Evolutionary conservation across 208 protist species (phyloP).

Genomic region (Lotmaria passim): DNA sequence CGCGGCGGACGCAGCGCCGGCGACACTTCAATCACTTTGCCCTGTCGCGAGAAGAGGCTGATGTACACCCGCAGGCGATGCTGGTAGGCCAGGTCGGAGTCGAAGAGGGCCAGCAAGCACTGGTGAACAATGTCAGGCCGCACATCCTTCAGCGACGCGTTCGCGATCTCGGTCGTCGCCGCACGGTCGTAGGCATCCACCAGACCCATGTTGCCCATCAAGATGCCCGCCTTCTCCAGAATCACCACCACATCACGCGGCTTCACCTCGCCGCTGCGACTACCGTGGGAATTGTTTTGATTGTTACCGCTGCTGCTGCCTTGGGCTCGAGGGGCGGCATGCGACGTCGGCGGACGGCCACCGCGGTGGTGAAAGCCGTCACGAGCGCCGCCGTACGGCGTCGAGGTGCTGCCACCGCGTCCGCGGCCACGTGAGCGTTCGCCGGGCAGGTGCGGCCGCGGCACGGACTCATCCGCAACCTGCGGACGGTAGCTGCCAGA

Average conservation of each 20-base stretch:
- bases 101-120: conserved; percentile 92
- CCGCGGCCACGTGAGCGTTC: conserved; percentile 24
- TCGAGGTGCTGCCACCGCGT: conserved; percentile 9
- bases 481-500: conserved; percentile 52
- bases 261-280: conserved; percentile 20
- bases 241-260: conserved; percentile 83
- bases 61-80: conserved; percentile 86
- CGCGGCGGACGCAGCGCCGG: conserved; percentile 87
- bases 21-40: conserved; percentile 87
- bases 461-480: conserved; percentile 56
- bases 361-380: conserved; percentile 2
- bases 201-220: conserved; percentile 73
- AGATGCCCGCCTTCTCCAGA: conserved; percentile 82
- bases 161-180: conserved; percentile 78
- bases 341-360: neutral
- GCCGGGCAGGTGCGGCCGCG: conserved; percentile 26
- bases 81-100: conserved; percentile 79
- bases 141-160: conserved; percentile 74
- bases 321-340: neutral
- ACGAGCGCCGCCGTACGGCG: neutral
- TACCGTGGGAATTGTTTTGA: too few species aligned
- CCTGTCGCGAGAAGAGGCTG: conserved; percentile 64
- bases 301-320: conserved; percentile 9
- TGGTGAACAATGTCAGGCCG: conserved; percentile 93
- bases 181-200: conserved; percentile 88